phyloP scores from a whole-genome alignment of 2,329 filamentous ascomycete genomes.

The Cladosporium sp. region DNA sequence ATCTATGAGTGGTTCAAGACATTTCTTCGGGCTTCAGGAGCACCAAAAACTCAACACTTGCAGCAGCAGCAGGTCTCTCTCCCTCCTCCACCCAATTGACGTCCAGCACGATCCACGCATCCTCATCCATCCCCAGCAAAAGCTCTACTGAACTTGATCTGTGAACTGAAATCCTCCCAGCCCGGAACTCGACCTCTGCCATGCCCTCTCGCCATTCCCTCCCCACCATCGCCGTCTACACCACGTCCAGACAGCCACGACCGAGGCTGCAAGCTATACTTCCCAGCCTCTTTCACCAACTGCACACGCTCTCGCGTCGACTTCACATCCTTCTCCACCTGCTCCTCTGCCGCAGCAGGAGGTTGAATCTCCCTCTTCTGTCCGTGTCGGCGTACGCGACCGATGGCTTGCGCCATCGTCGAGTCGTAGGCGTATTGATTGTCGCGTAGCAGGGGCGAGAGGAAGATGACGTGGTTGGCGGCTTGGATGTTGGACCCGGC shows the following conservation, averaged over 20 bases:
- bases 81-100: too few relatives aligned
- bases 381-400: conserved; percentile 55
- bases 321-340: not conserved
- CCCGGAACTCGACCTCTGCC: conserved; percentile 26
- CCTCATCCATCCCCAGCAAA: conserved; percentile 3
- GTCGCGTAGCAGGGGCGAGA: conserved; percentile 50
- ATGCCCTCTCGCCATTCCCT: conserved; percentile 15
- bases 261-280: conserved; percentile 30
- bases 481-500: conserved; percentile 58
- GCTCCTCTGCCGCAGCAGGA: conserved; percentile 16
- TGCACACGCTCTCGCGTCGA: conserved; percentile 26
- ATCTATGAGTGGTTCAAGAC: too few relatives aligned
- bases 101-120: too few relatives aligned
- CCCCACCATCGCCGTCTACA: conserved; percentile 12
- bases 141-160: conserved; percentile 28
- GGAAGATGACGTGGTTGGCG: conserved; percentile 63
- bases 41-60: too few relatives aligned
- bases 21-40: too few relatives aligned
- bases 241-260: conserved; percentile 25
- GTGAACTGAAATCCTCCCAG: conserved; percentile 30
- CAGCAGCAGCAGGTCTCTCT: too few relatives aligned
- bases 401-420: conserved; percentile 60
- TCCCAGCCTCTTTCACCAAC: conserved; percentile 24
- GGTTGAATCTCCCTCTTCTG: conserved; percentile 51
- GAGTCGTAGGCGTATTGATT: conserved; percentile 53